A percentile compares a stretch with the other conserved stretches of the same genome.
phyloP scores from a whole-genome alignment of 352 stramenopile genomes.

The Phytophthora fragariaefolia region DNA sequence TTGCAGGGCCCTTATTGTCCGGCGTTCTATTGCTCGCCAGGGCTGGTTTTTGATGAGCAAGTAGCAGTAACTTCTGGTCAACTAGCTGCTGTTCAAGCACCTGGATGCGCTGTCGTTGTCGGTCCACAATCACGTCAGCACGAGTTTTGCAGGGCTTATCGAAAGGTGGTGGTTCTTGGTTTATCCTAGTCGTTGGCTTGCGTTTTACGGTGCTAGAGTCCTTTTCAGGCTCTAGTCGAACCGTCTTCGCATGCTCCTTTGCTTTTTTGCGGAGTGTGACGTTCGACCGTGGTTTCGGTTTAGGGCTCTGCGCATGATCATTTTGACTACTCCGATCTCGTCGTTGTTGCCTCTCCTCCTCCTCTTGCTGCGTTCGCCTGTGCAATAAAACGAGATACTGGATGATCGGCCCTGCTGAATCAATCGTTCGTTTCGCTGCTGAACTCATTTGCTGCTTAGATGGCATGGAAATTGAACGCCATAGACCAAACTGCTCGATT shows the following conservation, averaged over 20 bases:
- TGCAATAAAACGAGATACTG: conserved; percentile 59
- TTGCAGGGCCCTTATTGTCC: conserved; percentile 7
- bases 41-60: conserved; percentile 31
- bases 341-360: conserved; percentile 28
- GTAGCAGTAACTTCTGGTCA: conserved; percentile 56
- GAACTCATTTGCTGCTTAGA: conserved; percentile 15
- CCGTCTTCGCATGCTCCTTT: conserved; percentile 9
- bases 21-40: background rate
- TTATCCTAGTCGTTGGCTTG: background rate
- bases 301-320: conserved; percentile 1
- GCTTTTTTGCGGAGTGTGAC: conserved; percentile 14
- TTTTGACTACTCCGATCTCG: conserved; percentile 5
- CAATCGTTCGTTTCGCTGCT: conserved; percentile 36
- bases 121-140: conserved; percentile 36
- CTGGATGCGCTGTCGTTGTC: conserved; percentile 60
- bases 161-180: background rate
- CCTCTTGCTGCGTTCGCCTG: conserved; percentile 16
- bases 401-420: conserved; percentile 46
- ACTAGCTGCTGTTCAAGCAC: conserved; percentile 73
- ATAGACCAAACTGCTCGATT: conserved; percentile 45
- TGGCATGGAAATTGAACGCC: conserved; percentile 34
- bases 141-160: conserved; percentile 19
- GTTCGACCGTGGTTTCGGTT: conserved; percentile 2
- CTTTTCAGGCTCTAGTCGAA: conserved; percentile 3
- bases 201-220: conserved; percentile 9